These are phyloP conservation scores for Borovskyia barvae DNA, from an alignment of 208 protist genomes.

Conservation along the genomic window DNA sequence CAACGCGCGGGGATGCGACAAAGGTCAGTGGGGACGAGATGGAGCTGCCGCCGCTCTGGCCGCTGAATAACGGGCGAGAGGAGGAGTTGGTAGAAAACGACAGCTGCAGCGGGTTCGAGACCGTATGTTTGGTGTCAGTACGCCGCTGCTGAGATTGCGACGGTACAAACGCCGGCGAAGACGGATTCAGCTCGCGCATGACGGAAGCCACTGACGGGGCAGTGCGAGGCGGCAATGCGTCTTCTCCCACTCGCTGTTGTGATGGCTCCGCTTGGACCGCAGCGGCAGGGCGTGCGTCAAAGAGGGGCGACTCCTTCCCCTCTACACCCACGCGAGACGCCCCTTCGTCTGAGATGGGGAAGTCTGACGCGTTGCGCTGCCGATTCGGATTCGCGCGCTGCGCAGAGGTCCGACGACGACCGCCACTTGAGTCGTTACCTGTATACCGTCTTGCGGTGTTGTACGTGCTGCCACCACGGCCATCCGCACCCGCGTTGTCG, in stretches of 20 bases:
- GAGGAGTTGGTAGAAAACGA: conserved; percentile 10
- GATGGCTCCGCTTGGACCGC: no score
- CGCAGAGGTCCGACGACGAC: no score
- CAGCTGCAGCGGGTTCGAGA: not conserved
- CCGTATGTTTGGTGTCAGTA: not conserved
- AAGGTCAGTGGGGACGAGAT: conserved; percentile 14
- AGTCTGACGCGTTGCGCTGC: no score
- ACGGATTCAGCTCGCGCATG: conserved; percentile 8
- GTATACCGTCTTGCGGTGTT: not conserved
- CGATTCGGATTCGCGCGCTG: no score
- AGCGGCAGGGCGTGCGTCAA: no score
- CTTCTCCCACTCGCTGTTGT: no score
- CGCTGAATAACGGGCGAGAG: conserved; percentile 9
- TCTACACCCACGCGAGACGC: no score
- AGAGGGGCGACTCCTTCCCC: no score
- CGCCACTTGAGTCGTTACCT: not conserved
- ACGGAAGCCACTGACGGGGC: not conserved
- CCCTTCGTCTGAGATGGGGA: no score
- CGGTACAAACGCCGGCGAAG: conserved; percentile 19
- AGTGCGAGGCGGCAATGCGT: no score
- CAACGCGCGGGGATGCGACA: not conserved
- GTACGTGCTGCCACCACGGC: not conserved
- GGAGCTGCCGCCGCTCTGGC: conserved; percentile 7
- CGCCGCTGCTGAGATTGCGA: conserved; percentile 3
- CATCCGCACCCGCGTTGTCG: no score